Conservation (phyloP, 75 land plant species). For the Larix kaempferi region DNA sequence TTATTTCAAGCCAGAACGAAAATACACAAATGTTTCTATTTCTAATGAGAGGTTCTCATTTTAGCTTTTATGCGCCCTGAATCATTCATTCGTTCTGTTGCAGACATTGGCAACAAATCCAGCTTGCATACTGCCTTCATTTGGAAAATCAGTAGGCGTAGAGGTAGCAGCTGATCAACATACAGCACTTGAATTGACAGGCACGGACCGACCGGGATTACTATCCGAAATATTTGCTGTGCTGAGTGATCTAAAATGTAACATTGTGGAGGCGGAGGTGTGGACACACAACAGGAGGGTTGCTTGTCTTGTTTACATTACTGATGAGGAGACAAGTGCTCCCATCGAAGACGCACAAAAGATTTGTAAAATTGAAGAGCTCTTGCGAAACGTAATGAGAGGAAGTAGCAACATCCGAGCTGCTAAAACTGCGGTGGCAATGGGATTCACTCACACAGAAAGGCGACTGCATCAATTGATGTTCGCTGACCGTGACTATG, state of each 20-base stretch:
- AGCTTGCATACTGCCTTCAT: background rate
- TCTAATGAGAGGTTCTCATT: too few relatives aligned
- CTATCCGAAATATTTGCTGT: slow-evolving; percentile 78
- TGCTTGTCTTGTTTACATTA: slow-evolving; percentile 59
- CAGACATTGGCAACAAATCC: slow-evolving; percentile 6
- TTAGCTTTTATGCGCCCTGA: too few relatives aligned
- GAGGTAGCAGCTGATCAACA: slow-evolving; percentile 5
- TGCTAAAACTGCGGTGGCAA: slow-evolving; percentile 43
- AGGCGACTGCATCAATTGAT: slow-evolving; percentile 76
- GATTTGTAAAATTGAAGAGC: slow-evolving; percentile 45
- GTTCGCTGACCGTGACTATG: slow-evolving; percentile 63
- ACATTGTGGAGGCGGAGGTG: slow-evolving; percentile 65
- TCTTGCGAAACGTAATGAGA: slow-evolving; percentile 50
- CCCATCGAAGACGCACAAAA: slow-evolving; percentile 46
- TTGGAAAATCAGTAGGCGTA: slow-evolving; percentile 31
- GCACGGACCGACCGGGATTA: slow-evolving; percentile 82
- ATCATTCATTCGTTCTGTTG: background rate
- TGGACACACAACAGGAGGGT: slow-evolving; percentile 82
- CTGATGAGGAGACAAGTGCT: slow-evolving; percentile 36
- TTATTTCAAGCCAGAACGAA: background rate
- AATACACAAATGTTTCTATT: background rate
- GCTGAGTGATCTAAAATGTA: slow-evolving; percentile 53
- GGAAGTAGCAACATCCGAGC: slow-evolving; percentile 37
- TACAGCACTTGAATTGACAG: slow-evolving; percentile 71
- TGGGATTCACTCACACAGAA: slow-evolving; percentile 52